Conservation (phyloP, 495 filamentous ascomycete species). For the Chaetomium tenue region DNA sequence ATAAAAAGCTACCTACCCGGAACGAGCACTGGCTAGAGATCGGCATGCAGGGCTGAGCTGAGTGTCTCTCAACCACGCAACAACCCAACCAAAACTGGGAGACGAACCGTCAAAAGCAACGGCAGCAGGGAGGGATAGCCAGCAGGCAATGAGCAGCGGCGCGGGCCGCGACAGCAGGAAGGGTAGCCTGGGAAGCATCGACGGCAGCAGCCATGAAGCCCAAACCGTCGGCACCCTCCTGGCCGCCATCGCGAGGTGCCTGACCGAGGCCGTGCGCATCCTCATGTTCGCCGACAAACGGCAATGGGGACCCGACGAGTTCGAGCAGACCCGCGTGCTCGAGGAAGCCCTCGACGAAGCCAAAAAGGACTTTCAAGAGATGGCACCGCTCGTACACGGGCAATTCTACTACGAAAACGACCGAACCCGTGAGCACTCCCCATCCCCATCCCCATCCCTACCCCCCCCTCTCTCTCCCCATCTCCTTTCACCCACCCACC, state of each 20-base stretch:
- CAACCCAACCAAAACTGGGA: conserved; percentile 2
- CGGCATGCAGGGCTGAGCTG: background rate
- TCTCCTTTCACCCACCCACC: background rate
- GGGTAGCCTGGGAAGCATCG: conserved; percentile 15
- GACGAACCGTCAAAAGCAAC: background rate
- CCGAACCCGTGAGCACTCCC: conserved; percentile 39
- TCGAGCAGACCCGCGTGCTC: conserved; percentile 48
- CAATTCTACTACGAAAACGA: conserved; percentile 51
- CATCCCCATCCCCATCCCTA: background rate
- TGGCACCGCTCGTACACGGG: conserved; percentile 47
- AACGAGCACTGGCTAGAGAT: background rate
- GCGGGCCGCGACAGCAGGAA: conserved; percentile 19
- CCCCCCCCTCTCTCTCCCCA: background rate
- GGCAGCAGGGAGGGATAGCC: background rate
- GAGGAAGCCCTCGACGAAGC: conserved; percentile 51
- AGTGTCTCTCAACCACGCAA: background rate
- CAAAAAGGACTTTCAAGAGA: conserved; percentile 53
- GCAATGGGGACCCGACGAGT: conserved; percentile 50
- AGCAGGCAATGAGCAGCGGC: conserved; percentile 26
- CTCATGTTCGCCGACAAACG: conserved; percentile 53
- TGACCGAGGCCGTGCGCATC: conserved; percentile 46
- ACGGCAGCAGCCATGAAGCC: conserved; percentile 20
- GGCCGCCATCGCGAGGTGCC: conserved; percentile 46
- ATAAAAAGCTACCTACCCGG: background rate
- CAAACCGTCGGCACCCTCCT: conserved; percentile 50